Base-by-base conservation (phyloP, 139 green algal species). In the Volvox reticuliferus region DNA sequence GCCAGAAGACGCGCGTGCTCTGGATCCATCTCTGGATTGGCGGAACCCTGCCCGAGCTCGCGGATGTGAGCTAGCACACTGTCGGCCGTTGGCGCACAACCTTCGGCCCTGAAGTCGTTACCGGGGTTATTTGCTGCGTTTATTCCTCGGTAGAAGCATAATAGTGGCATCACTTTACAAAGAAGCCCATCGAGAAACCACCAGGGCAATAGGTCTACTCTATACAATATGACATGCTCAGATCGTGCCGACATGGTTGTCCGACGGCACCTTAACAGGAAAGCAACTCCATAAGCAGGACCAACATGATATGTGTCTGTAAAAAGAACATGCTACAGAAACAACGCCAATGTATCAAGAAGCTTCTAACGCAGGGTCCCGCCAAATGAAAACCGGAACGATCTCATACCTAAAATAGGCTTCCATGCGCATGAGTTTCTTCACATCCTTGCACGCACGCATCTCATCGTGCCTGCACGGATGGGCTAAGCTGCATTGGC, bases 381-480 rank as follows among this genome's bases (percentile, higher is more conserved):
- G 79, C 79, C 79, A 71, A 67, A 35, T 12, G 37, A 68, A 32
- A 68, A 71, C 24, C 0, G 16, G 44, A 55, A 14, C 55, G 50
- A 36, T 73, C 50, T 19, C 50, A 18, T 65, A 90, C 86, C 73
- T 85, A n/a, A 90, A 55, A 50, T 85, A 90, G 1, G 50, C 32
- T 30, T 90, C 86, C 50, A 90, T 18, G 0, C 75, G 19, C 32
- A 78, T 90, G 0, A 90, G 55, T 19, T 85, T 85, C 30, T 84
- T 84, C 19, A 90, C 32, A 37, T 90, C 86, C 9, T 82, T 82
- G 20, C 69, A 75, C 13, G 26, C 5, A 1, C 30, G 28, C 1
- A 89, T 89, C 9, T 89, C 44, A 24, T 89, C 85, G 18, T 61
- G 73, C 16, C 85, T 89, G 69, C n/a, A 65, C 9, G 32, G 26